A percentile compares a stretch with the other conserved stretches of the same genome.
Conservation (phyloP, 441 rosid genomes). For the Pelargonium myrrhifolium region DNA sequence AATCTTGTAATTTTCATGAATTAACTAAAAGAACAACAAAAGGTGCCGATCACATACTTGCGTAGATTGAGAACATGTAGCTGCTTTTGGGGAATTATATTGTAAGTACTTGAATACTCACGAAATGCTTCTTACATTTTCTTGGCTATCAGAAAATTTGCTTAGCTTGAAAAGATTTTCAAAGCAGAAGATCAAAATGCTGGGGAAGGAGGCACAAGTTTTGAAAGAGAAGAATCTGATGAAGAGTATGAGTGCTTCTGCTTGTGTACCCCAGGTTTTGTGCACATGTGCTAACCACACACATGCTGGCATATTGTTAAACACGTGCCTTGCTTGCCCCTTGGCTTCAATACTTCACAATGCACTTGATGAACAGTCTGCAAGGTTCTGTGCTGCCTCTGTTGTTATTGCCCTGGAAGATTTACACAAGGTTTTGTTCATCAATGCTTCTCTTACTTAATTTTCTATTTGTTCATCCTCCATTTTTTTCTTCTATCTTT, state of each 20-base stretch:
- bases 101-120: conserved; percentile 10
- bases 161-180: conserved; percentile 83
- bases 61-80: no score
- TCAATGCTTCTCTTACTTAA: conserved; percentile 1
- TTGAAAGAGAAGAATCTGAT: conserved; percentile 75
- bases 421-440: conserved; percentile 55
- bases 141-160: conserved; percentile 42
- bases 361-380: conserved; percentile 67
- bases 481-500: not conserved
- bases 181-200: conserved; percentile 59
- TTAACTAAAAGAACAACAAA: not conserved
- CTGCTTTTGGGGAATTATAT: not conserved
- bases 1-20: not conserved
- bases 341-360: conserved; percentile 69
- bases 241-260: conserved; percentile 46
- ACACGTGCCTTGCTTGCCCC: conserved; percentile 72
- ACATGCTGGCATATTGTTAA: conserved; percentile 64
- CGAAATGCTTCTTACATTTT: conserved; percentile 13
- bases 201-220: conserved; percentile 86
- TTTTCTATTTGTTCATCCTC: conserved; percentile 9
- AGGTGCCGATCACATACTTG: no score
- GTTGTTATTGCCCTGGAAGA: conserved; percentile 66
- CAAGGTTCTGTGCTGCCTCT: conserved; percentile 71
- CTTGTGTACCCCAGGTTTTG: conserved; percentile 62
- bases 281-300: conserved; percentile 61